Evolutionary conservation across 2,329 filamentous ascomycete species (phyloP).

Genomic region (Purpureocillium lavendulum): DNA sequence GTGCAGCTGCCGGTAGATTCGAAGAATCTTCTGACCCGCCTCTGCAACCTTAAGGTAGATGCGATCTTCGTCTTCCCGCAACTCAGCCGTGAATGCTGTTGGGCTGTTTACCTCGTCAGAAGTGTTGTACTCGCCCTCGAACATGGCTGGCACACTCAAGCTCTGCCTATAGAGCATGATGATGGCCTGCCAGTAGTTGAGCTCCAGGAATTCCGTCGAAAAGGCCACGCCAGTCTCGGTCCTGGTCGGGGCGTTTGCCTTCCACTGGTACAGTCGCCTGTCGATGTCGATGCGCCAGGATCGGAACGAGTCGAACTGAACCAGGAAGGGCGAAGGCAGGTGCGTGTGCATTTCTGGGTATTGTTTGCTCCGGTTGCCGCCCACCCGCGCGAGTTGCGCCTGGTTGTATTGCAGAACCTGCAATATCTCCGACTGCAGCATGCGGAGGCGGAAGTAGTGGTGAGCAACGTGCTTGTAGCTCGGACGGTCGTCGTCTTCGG

Average conservation of each 20-base stretch:
- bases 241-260: constrained; percentile 68
- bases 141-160: constrained; percentile 72
- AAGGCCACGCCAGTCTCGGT: constrained; percentile 81
- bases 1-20: constrained; percentile 84
- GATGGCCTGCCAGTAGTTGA: constrained; percentile 97
- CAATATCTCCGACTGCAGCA: constrained; percentile 89
- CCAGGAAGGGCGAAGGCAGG: constrained; percentile 77
- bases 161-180: constrained; percentile 95
- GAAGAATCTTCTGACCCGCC: constrained; percentile 85
- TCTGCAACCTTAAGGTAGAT: constrained; percentile 94
- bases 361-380: constrained; percentile 51
- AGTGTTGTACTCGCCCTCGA: constrained; percentile 69
- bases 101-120: constrained; percentile 57
- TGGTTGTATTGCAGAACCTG: constrained; percentile 92
- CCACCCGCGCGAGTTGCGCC: constrained; percentile 65
- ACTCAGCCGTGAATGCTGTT: constrained; percentile 53
- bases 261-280: constrained; percentile 76
- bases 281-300: constrained; percentile 88
- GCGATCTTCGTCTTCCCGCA: constrained; percentile 75
- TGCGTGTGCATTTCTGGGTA: constrained; percentile 72
- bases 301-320: constrained; percentile 75
- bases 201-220: constrained; percentile 78
- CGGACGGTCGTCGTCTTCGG: constrained; percentile 48
- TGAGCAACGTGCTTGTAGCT: constrained; percentile 88
- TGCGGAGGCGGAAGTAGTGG: constrained; percentile 82